phyloP scores from a whole-genome alignment of 1,284 basidiomycete genomes.

The Acaromyces ingoldii region DNA sequence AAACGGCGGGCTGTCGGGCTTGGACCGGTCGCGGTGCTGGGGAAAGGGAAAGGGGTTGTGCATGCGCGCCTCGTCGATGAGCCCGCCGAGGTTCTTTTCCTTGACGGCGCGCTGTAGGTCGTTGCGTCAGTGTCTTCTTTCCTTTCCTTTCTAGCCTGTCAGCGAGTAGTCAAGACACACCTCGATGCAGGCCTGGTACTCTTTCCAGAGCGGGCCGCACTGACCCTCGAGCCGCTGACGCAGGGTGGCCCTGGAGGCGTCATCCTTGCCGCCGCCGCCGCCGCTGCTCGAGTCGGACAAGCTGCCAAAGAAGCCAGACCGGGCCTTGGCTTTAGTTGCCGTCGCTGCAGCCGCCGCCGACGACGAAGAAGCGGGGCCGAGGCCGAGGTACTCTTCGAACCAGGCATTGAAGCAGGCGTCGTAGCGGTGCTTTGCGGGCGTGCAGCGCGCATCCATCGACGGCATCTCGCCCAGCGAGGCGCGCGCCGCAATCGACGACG shows the following conservation, averaged over 20 bases:
- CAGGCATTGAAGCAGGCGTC: slow-evolving; percentile 92
- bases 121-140: no score
- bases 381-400: slow-evolving; percentile 81
- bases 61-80: slow-evolving; percentile 69
- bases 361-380: slow-evolving; percentile 13
- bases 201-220: slow-evolving; percentile 73
- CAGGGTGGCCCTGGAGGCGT: slow-evolving; percentile 7
- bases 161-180: no score
- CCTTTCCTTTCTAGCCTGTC: no score
- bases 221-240: slow-evolving; percentile 63
- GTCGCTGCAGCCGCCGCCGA: slow-evolving; percentile 4
- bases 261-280: slow-evolving; percentile 54
- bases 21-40: slow-evolving; percentile 16
- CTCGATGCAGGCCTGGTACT: slow-evolving; percentile 74
- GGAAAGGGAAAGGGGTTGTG: slow-evolving; percentile 49
- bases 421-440: slow-evolving; percentile 79
- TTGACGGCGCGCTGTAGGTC: slow-evolving; percentile 77
- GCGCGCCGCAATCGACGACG: no score
- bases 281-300: slow-evolving; percentile 54
- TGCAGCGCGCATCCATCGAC: slow-evolving; percentile 70
- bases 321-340: not conserved
- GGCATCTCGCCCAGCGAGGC: slow-evolving; percentile 33
- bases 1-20: slow-evolving; percentile 29
- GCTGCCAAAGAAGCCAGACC: slow-evolving; percentile 22
- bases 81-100: slow-evolving; percentile 67